Conservation (phyloP, 768 basidiomycete genomes). For the Leccinum rimulosum region DNA sequence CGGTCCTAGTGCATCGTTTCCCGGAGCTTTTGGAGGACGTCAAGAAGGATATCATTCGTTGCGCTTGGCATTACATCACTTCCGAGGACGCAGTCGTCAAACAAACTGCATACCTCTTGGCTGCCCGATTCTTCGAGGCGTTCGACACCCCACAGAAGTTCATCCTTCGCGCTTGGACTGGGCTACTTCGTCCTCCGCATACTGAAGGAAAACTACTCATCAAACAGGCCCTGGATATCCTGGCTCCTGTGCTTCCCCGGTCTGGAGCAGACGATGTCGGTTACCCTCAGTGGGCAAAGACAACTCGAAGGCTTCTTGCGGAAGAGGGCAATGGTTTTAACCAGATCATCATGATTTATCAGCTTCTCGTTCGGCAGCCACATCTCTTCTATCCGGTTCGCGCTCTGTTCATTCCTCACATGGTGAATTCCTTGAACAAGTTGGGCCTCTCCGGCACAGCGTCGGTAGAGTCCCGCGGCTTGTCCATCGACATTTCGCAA, state of each 20-base stretch:
- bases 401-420: slow-evolving; percentile 88
- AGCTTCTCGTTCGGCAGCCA: slow-evolving; percentile 88
- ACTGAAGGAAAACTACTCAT: slow-evolving; percentile 76
- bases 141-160: slow-evolving; percentile 92
- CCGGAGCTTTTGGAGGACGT: slow-evolving; percentile 74
- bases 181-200: slow-evolving; percentile 76
- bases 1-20: slow-evolving; percentile 83
- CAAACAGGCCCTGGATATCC: slow-evolving; percentile 81
- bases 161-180: slow-evolving; percentile 86
- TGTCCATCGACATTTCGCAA: slow-evolving; percentile 89
- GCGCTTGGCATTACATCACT: slow-evolving; percentile 85
- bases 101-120: slow-evolving; percentile 87
- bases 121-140: slow-evolving; percentile 87
- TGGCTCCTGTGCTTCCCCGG: slow-evolving; percentile 78
- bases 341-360: slow-evolving; percentile 80
- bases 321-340: slow-evolving; percentile 78
- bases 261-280: slow-evolving; percentile 56
- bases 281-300: slow-evolving; percentile 79
- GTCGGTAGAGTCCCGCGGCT: slow-evolving; percentile 73
- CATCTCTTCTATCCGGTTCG: slow-evolving; percentile 92
- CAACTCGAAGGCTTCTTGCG: slow-evolving; percentile 77
- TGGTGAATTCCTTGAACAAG: slow-evolving; percentile 86
- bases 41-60: slow-evolving; percentile 90
- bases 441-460: slow-evolving; percentile 76
- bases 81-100: slow-evolving; percentile 89